Evolutionary conservation across 257 asterid genomes (phyloP), one percentile per base, ranked within the genome.

Genomic region (Rehmannia glutinosa): DNA sequence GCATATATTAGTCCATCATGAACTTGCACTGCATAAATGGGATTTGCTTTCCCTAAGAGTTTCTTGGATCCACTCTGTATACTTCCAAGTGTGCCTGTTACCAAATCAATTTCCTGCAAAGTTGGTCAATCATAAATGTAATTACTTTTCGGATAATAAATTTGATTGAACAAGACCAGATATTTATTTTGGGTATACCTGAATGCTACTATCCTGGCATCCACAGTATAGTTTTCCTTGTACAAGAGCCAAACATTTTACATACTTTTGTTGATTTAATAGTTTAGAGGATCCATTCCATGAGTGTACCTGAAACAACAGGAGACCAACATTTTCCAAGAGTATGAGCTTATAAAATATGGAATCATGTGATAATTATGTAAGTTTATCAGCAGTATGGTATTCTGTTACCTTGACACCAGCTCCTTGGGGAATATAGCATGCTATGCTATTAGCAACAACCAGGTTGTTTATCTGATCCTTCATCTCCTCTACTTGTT

Each of bases 381-480:
- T n/a, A n/a, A n/a, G n/a, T n/a, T n/a, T n/a, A n/a, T n/a, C n/a
- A n/a, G n/a, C n/a, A n/a, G n/a, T n/a, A n/a, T n/a, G n/a, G n/a
- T n/a, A 12, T 58, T 30, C 64, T 52, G 38, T 20, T 78, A 86
- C 97, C 95, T 86, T 91, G 73, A 88, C 61, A 15, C 96, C 97
- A 33, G 80, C 76, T 72, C 97, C 96, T 69, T 91, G 96, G 69
- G 96, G 89, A 73, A 86, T 82, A 67, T 83, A 91, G 82, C 92
- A 91, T 9, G 86, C 83, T 10, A 86, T 60, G 77, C 79, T 86
- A 46, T 72, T 84, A 50, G 96, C 81, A 66, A 86, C 86, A 3
- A 86, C 82, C 8, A 91, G 72, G 73, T 72, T 80, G 75, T 75
- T 80, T 52, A 88, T 79, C 25, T 77, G 92, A 75, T 88, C 97